Base-by-base conservation (phyloP, 306 rosid species). In the Quercus suber region DNA sequence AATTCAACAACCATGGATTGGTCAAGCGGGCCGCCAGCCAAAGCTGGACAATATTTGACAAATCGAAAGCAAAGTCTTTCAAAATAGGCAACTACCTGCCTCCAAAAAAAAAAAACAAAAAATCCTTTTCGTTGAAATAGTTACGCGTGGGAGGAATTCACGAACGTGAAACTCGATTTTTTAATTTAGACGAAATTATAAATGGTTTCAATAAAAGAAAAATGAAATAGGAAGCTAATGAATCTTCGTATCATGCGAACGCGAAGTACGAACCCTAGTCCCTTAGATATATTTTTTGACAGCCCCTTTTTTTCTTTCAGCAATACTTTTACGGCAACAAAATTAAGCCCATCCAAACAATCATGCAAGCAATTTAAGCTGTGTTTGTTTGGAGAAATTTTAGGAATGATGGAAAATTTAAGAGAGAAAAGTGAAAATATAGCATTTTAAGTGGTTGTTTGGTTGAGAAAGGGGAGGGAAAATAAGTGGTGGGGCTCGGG, bases 401-500 rank as follows among this genome's bases (percentile, higher is more conserved):
- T 41, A 41, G 0, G 12, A 2, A 37, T 10, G 3, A 41, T 8
- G 9, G 0, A 41, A 41, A 41, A 41, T 7, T 41, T 56, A 56
- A 5, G 20, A 56, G 61, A 20, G 2, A 56, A 56, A 15, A 7
- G 61, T 4, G 4, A 0, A 17, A 14, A 56, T 6, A 13, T 56
- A 15, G 3, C 6, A 56, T 56, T 56, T 56, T 56, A 56, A 56
- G 20, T 15, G 9, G 61, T 15, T 56, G 23, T 15, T 56, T 56
- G 61, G 19, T 15, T 20, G 23, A 14, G 61, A 56, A 1, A 15
- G 7, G 21, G 21, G 3, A 41, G 45, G 1, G 0, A 41, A 41
- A 41, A 41, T 41, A 41, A 41, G 11, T 8, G 45, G 9, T 41
- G 0, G 12, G 0, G 1, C 0, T 0, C 2, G 1, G 10, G 1